Evolutionary conservation across 2,329 filamentous ascomycete species (phyloP).

Genomic region (Proliferodiscus dingleyae): DNA sequence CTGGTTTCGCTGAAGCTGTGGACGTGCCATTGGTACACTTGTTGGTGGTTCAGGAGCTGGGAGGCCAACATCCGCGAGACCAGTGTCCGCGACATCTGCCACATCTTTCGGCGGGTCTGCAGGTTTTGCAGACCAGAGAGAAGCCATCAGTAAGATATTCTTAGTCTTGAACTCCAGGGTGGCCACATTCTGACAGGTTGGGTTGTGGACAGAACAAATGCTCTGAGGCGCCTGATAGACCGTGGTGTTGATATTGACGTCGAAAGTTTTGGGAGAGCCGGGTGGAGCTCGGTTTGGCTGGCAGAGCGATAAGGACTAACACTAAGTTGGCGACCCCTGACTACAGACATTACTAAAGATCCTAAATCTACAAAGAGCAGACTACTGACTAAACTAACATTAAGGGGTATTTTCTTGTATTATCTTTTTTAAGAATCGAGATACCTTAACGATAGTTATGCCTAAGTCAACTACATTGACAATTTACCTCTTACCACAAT

Average conservation of each 20-base stretch:
- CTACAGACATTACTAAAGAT: no score
- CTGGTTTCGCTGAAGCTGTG: constrained; percentile 34
- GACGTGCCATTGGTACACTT: constrained; percentile 25
- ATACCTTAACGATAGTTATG: no score
- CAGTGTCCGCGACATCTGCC: constrained; percentile 40
- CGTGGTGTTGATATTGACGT: no score
- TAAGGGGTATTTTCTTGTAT: no score
- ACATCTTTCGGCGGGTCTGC: constrained; percentile 18
- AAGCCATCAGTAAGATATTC: constrained; percentile 3
- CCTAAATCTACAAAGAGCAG: no score
- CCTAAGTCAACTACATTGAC: no score
- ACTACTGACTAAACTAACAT: no score
- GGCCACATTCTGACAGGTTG: background rate
- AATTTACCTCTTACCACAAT: no score
- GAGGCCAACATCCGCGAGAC: constrained; percentile 34
- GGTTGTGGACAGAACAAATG: constrained; percentile 34
- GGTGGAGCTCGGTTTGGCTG: background rate
- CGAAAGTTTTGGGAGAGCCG: no score
- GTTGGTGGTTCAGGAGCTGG: constrained; percentile 18
- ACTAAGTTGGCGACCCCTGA: no score
- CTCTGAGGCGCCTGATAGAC: constrained; percentile 46
- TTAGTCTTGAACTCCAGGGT: background rate
- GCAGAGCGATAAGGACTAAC: no score
- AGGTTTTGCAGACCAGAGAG: constrained; percentile 10
- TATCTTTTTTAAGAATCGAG: no score